Base-by-base conservation (phyloP, 106 monocot species). In the Dioscorea dumetorum region DNA sequence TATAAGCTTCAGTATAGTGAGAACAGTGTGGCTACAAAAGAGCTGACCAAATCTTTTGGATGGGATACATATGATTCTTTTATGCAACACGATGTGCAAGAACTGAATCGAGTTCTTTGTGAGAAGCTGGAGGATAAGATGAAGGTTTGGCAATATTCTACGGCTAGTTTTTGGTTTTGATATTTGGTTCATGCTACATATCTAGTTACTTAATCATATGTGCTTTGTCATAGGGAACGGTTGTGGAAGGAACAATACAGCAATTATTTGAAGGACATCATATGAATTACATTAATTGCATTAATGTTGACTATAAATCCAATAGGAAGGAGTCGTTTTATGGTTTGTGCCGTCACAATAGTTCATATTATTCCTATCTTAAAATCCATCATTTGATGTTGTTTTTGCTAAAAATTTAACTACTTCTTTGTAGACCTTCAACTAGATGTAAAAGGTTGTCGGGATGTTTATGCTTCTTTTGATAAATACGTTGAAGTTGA, bases 401-500 rank as follows among this genome's bases (percentile, higher is more conserved):
- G 2, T 24, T 68, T 8, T 51, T 5, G 51, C 15, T 67, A 62
- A 54, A 52, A 67, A 35, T 24, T 34, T 51, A 13, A 61, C 31
- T 62, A 28, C 23, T 52, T 48, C 22, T 61, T 50, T 77, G 51
- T 67, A 94, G 94, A 94, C 41, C 78, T 94, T 63, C 94, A 94
- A 70, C 80, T 94, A 32, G 94, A 90, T 83, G 87, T 94, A 22
- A 94, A 94, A 76, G 94, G 90, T n/a, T 94, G 94, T 77, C 75
- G 74, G 53, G 94, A 94, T 88, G 87, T 94, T 22, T 94, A 94
- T 87, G 94, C 86, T 61, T 94, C 94, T 52, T 94, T 94, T 80
- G 94, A 94, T 66, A 94, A 94, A 71, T 94, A 94, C 78, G 87
- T 94, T 65, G 94, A 94, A 77, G 94, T 90, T 41, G 94, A 94